A percentile compares a stretch with the other conserved stretches of the same genome.
Conservation (phyloP, 805 yeast species). For the Starmerella gropengiesseri region DNA sequence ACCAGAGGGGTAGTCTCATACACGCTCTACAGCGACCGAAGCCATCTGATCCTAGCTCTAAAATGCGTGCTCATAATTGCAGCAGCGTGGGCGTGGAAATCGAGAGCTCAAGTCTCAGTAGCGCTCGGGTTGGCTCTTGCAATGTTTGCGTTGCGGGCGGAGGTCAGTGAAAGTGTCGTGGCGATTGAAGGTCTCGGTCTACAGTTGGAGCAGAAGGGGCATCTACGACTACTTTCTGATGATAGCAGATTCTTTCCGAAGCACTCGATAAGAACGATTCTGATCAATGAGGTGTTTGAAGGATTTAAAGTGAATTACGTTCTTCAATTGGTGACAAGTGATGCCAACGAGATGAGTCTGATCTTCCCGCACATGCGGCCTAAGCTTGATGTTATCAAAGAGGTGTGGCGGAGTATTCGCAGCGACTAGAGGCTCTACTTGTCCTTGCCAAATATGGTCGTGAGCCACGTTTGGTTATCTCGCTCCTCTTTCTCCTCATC, state of each 20-base stretch:
- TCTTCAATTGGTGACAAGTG: conserved; percentile 10
- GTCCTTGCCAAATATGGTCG: conserved; percentile 37
- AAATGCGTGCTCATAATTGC: background rate
- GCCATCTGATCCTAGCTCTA: background rate
- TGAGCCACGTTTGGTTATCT: conserved; percentile 34
- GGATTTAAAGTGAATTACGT: conserved; percentile 20
- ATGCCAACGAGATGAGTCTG: conserved; percentile 10
- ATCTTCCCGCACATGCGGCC: conserved; percentile 17
- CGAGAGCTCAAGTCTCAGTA: background rate
- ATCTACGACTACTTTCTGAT: conserved; percentile 10
- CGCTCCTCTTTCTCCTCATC: conserved; percentile 34
- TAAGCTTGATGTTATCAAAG: conserved; percentile 1
- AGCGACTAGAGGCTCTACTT: conserved; percentile 12
- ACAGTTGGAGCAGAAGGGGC: conserved; percentile 14
- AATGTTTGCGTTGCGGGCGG: background rate
- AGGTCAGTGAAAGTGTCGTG: conserved; percentile 12
- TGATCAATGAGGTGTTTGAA: conserved; percentile 21
- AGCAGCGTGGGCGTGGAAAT: background rate
- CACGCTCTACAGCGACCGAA: background rate
- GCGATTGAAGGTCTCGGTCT: conserved; percentile 17
- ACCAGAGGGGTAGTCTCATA: background rate
- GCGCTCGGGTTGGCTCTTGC: background rate
- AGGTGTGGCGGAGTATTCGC: conserved; percentile 11
- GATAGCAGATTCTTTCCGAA: conserved; percentile 11
- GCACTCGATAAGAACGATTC: conserved; percentile 8